Evolutionary conservation across 495 filamentous ascomycete species (phyloP), one percentile per base, ranked within the genome.

Genomic region (Immersiella caudata): DNA sequence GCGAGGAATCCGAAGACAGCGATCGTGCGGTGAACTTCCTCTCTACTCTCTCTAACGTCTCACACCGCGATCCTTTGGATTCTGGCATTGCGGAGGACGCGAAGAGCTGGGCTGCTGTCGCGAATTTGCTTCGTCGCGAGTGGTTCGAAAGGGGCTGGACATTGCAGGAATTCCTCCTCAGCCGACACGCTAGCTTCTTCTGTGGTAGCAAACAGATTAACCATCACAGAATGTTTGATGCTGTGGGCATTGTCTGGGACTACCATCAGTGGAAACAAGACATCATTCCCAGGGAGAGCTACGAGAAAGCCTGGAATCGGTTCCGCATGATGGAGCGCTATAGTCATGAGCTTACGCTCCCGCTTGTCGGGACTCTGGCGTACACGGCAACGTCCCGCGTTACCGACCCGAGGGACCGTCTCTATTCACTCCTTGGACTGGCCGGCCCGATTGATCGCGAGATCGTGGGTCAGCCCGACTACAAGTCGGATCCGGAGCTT

Each of bases 1-100:
- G 76, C 57, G 66, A 73, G n/a, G 65, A 60, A 26, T 70, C 60
- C 18, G 22, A 26, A 1, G 67, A 52, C n/a, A 70, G 66, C 54
- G 14, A 50, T 8, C 52, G 61, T 0, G 73, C 67, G 5, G 6
- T 68, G 27, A 26, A 46, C 11, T 65, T 65, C 33, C 52, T 65
- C 6, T 22, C 12, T 0, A 8, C 33, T 6, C 62, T 64, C 5
- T 11, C 62, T 6, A 27, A 8, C 16, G 11, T 24, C 11, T 6
- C 27, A 21, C 8, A 1, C 6, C 14, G 16, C 5, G 1, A 20
- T 14, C 6, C 18, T 20, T 4, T 9, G 14, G 20, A 12, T 27
- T 35, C n/a, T 2, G 11, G 2, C 2, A n/a, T 29, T 7, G 27
- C 25, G 4, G 63, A 46, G 21, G 54, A 16, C 21, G 18, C 11